These are phyloP conservation scores for Chlamydomonas incerta DNA, from an alignment of 139 green algal genomes.

Conservation along the genomic window DNA sequence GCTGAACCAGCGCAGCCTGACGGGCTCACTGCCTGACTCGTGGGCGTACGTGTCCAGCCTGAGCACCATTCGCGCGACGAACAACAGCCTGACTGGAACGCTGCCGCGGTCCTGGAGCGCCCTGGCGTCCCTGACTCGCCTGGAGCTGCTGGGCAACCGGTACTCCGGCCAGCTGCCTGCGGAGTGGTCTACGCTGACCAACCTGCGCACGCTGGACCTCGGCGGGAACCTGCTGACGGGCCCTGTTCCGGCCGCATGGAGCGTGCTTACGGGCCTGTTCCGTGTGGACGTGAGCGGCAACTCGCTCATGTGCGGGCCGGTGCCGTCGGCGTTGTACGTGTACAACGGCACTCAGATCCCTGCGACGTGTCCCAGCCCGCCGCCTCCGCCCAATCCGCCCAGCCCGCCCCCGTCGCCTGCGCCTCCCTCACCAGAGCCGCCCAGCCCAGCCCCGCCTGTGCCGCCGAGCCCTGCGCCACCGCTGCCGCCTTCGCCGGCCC, in stretches of 20 bases:
- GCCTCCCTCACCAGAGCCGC: background rate
- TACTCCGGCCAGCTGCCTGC: conserved; percentile 33
- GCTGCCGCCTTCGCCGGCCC: background rate
- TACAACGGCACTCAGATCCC: background rate
- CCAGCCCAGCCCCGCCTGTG: background rate
- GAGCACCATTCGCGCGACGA: background rate
- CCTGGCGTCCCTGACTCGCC: background rate
- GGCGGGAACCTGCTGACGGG: background rate
- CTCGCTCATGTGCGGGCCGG: background rate
- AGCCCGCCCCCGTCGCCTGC: background rate
- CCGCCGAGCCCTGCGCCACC: background rate
- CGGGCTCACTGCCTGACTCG: background rate
- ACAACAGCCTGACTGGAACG: background rate
- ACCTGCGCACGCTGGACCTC: background rate
- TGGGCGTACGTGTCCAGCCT: background rate
- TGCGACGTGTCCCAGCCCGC: background rate
- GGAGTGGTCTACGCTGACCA: conserved; percentile 4
- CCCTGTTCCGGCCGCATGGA: background rate
- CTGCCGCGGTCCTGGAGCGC: conserved; percentile 29
- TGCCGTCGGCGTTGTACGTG: background rate
- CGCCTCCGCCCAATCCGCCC: background rate
- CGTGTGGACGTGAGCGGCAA: background rate
- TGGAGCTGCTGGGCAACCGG: conserved; percentile 41
- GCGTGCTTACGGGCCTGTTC: background rate
- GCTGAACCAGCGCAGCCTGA: background rate